phyloP scores from a whole-genome alignment of 768 basidiomycete genomes.

The Serendipita vermifera region DNA sequence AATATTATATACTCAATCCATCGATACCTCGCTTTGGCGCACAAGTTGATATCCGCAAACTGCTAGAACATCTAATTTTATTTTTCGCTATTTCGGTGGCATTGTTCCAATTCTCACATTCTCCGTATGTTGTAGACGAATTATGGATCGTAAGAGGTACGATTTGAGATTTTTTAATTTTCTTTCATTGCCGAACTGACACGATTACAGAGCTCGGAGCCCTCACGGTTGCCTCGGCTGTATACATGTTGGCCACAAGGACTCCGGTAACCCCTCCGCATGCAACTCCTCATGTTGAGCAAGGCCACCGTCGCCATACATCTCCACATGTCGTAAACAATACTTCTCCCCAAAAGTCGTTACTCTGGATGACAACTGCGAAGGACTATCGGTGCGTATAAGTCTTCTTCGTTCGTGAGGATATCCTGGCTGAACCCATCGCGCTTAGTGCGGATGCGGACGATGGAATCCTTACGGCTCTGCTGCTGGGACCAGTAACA shows the following conservation, averaged over 20 bases:
- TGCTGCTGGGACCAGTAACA: conserved; percentile 75
- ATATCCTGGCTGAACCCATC: conserved; percentile 8
- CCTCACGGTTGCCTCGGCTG: conserved; percentile 11
- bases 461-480: conserved; percentile 73
- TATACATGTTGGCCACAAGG: neutral
- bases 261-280: neutral
- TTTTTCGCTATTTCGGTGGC: neutral
- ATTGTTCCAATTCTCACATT: neutral
- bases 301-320: conserved; percentile 8
- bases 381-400: conserved; percentile 63
- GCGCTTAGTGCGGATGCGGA: conserved; percentile 56
- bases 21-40: neutral
- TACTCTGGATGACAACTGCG: conserved; percentile 77
- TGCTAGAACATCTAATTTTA: conserved; percentile 3
- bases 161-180: neutral
- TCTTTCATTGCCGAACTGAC: neutral
- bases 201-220: conserved; percentile 1
- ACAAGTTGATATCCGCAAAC: conserved; percentile 2
- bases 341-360: conserved; percentile 40
- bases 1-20: neutral
- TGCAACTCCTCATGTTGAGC: conserved; percentile 4
- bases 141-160: conserved; percentile 4
- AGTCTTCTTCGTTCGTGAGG: neutral
- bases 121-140: neutral
- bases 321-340: conserved; percentile 28